Conservation (phyloP, 169 alveolate species). For the Plasmodium chabaudi region DNA sequence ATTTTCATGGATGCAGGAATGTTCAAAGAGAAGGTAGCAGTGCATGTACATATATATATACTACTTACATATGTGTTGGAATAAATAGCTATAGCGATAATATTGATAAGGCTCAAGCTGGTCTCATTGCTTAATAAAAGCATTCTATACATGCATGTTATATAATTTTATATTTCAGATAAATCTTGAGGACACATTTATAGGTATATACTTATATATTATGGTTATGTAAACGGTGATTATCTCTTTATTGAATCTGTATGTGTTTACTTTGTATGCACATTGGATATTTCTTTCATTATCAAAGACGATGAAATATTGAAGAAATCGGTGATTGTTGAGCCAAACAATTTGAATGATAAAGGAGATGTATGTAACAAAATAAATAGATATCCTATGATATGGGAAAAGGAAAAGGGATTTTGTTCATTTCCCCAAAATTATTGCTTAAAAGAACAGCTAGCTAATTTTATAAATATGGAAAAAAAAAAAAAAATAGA, state of each 20-base stretch:
- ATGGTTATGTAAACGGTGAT: not conserved
- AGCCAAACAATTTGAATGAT: conserved; percentile 21
- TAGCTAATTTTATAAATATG: conserved; percentile 6
- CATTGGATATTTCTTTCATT: not conserved
- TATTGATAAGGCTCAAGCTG: too few relatives aligned
- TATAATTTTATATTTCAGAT: not conserved
- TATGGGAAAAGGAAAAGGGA: conserved; percentile 31
- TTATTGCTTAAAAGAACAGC: conserved; percentile 35
- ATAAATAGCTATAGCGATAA: too few relatives aligned
- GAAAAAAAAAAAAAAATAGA: conserved; percentile 6
- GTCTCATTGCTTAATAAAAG: too few relatives aligned
- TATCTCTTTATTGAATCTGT: not conserved
- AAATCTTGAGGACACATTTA: conserved; percentile 19
- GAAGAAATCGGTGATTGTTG: conserved; percentile 22
- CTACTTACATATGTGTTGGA: too few relatives aligned
- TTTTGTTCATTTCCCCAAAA: conserved; percentile 16
- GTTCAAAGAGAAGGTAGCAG: conserved; percentile 37
- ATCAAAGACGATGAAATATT: conserved; percentile 16
- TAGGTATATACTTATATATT: conserved; percentile 23
- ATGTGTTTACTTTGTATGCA: not conserved
- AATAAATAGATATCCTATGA: conserved; percentile 16
- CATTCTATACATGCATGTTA: too few relatives aligned
- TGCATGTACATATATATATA: too few relatives aligned
- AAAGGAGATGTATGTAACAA: conserved; percentile 33
- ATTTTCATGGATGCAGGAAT: conserved; percentile 54